A percentile compares a stretch with the other conserved stretches of the same genome.
Conservation (phyloP, 768 basidiomycete genomes). For the Trichaptum fuscoviolaceum region DNA sequence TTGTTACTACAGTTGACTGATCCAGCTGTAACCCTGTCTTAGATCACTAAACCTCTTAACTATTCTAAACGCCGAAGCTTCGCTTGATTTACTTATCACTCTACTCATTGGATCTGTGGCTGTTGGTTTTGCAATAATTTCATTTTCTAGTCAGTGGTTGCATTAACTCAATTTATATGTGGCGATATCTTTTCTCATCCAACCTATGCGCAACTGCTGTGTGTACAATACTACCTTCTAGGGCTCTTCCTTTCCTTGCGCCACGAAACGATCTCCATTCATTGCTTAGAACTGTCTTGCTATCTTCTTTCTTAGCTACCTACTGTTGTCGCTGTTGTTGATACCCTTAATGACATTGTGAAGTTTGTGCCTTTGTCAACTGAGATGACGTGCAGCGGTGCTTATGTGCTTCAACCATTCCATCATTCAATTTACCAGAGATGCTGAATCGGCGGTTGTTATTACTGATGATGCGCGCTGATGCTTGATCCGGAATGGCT, state of each 20-base stretch:
- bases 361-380: neutral
- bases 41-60: neutral
- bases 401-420: neutral
- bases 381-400: neutral
- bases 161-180: neutral
- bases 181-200: neutral
- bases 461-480: neutral
- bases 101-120: neutral
- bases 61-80: neutral
- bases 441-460: neutral
- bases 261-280: neutral
- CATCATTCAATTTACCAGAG: neutral
- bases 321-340: neutral
- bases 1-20: slow-evolving; percentile 40
- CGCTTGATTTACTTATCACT: neutral
- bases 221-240: neutral
- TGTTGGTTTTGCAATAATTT: neutral
- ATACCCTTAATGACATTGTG: neutral
- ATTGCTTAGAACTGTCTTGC: neutral
- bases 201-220: neutral
- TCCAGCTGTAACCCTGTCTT: slow-evolving; percentile 29
- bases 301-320: neutral
- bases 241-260: neutral
- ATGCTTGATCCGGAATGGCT: neutral
- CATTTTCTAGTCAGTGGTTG: neutral